Base-by-base conservation (phyloP, 768 basidiomycete genomes). In the Tylopilus sp. region DNA sequence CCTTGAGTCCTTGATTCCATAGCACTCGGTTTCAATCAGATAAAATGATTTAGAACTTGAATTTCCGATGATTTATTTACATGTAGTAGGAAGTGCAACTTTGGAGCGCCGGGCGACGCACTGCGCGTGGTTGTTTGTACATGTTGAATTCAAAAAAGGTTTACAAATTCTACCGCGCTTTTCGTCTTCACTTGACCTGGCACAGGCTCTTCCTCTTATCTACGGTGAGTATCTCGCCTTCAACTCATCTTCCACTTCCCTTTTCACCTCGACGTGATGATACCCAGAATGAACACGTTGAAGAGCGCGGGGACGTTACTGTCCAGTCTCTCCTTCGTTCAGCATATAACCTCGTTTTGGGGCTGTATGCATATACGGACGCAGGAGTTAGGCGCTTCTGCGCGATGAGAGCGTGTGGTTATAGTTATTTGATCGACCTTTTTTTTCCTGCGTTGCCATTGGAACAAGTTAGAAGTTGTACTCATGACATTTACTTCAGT, bases 241-340 rank as follows among this genome's bases (percentile, higher is more conserved):
- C 11, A n/a, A 18, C 5, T 22, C 6, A n/a, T 28, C 28, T 28
- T 17, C 33, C 8, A 3, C 5, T 21, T 17, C 13, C 11, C 10
- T 23, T 18, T 11, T n/a, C n/a, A 10, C 21, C 4, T 20, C 50
- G 49, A 38, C 21, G 58, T 70, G 67, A 68, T 70, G 68, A 68
- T 67, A 68, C 18, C 44, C 33, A 52, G 22, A 65, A 50, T 30
- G 47, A 47, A 59, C 63, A 64, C 56, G 6, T 69, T 52, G 51
- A 52, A 55, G 68, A 69, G 68, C 56, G 57, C 40, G 59, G 67
- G 67, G 67, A 70, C 63, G 49, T 18, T 3, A 53, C 15, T 52
- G 57, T 69, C 67, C 67, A 69, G 68, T 61, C 69, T 58, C 66
- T 64, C 51, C 64, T 53, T 69, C 64, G 59, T 67, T 57, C 63